Percentiles rank a stretch among this genome's conserved stretches.
These are phyloP conservation scores for Cladosporium phlei DNA, from an alignment of 2,329 filamentous ascomycete genomes.

Conservation along the genomic window DNA sequence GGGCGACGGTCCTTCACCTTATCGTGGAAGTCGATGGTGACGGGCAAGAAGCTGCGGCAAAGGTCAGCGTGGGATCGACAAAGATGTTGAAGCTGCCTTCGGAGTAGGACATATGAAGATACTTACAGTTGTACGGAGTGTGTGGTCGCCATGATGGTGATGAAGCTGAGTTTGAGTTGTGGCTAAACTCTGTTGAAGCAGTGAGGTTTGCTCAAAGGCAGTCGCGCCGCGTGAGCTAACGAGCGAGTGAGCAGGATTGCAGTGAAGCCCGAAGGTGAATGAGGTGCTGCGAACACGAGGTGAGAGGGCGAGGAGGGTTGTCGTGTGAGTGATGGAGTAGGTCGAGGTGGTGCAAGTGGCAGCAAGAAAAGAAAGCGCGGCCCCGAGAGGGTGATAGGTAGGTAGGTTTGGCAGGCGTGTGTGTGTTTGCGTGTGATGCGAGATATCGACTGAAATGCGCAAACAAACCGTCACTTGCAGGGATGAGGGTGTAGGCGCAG, in stretches of 20 bases:
- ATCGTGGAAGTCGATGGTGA: slow-evolving; percentile 79
- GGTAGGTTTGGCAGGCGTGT: too few relatives aligned
- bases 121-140: slow-evolving; percentile 33
- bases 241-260: too few relatives aligned
- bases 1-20: slow-evolving; percentile 36
- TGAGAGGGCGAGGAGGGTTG: too few relatives aligned
- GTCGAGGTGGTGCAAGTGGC: neutral
- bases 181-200: neutral
- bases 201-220: too few relatives aligned
- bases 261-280: too few relatives aligned
- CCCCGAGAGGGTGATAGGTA: neutral
- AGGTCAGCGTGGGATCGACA: slow-evolving; percentile 2
- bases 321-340: neutral
- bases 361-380: neutral
- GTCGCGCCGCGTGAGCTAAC: too few relatives aligned
- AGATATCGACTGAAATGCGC: too few relatives aligned
- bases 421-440: slow-evolving; percentile 8
- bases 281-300: too few relatives aligned
- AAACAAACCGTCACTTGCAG: slow-evolving; percentile 15
- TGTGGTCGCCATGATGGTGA: slow-evolving; percentile 25
- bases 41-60: slow-evolving; percentile 71
- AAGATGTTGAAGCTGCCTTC: too few relatives aligned
- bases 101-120: too few relatives aligned
- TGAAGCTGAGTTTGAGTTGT: neutral
- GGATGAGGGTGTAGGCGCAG: neutral